These are phyloP conservation scores for Plasmodium inui DNA, from an alignment of 169 alveolate genomes.

Conservation along the genomic window DNA sequence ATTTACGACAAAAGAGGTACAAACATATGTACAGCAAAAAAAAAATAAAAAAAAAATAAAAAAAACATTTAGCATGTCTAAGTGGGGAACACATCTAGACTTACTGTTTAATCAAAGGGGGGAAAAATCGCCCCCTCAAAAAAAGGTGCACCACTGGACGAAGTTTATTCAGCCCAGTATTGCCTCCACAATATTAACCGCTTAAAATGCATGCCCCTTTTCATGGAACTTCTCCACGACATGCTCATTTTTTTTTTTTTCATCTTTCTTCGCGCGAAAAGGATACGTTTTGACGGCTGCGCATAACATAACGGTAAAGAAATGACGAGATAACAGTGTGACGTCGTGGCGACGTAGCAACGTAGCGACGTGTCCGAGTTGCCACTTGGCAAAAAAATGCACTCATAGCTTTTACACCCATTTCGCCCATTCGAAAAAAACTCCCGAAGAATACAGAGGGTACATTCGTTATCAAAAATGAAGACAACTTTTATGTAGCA, in stretches of 20 bases:
- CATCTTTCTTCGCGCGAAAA: slow-evolving; percentile 10
- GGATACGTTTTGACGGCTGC: slow-evolving; percentile 73
- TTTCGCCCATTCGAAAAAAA: not conserved
- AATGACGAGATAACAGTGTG: not conserved
- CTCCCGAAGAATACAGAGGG: slow-evolving; percentile 27
- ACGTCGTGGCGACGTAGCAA: not conserved
- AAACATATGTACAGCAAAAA: not conserved
- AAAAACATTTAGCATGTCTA: not conserved
- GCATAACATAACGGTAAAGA: slow-evolving; percentile 54
- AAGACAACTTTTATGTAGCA: slow-evolving; percentile 39
- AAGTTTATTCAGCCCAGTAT: not conserved
- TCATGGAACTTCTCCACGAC: not conserved
- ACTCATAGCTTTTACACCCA: not conserved
- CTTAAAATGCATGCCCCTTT: not conserved
- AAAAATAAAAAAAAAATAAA: not conserved
- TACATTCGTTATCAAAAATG: slow-evolving; percentile 51
- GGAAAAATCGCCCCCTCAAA: not conserved
- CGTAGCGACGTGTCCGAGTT: not conserved
- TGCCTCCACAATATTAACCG: not conserved
- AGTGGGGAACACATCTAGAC: not conserved
- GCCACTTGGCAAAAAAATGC: not conserved
- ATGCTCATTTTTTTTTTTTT: not conserved
- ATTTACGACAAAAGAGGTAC: slow-evolving; percentile 60
- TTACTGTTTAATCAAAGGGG: not conserved
- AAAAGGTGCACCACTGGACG: not conserved